phyloP scores from a whole-genome alignment of 768 basidiomycete genomes.

The Galerina sulciceps region DNA sequence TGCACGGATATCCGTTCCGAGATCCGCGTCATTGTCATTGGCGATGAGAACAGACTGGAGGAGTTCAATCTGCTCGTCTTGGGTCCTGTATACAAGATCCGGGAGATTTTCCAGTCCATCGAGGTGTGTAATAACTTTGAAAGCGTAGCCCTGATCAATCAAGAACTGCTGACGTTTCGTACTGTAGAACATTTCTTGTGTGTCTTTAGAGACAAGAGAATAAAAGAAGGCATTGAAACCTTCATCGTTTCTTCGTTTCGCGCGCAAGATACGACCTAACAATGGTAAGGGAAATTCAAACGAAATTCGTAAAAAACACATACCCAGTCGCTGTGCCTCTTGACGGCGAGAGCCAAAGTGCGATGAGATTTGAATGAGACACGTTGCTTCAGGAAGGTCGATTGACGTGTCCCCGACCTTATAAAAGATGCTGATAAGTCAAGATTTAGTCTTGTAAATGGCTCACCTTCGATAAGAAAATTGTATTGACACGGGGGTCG shows the following conservation, averaged over 20 bases:
- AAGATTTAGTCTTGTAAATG: neutral
- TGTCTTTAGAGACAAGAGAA: conserved; percentile 98
- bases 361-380: conserved; percentile 98
- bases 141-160: conserved; percentile 98
- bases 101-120: conserved; percentile 88
- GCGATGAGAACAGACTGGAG: conserved; percentile 91
- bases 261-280: conserved; percentile 91
- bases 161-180: conserved; percentile 98
- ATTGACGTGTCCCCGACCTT: conserved; percentile 98
- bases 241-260: conserved; percentile 97
- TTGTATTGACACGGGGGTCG: conserved; percentile 94
- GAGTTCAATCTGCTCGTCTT: conserved; percentile 94
- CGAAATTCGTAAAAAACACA: conserved; percentile 16
- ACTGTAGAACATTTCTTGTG: conserved; percentile 99
- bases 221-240: conserved; percentile 99
- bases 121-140: conserved; percentile 98
- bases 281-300: conserved; percentile 5
- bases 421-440: neutral
- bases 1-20: conserved; percentile 83
- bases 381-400: conserved; percentile 98
- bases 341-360: conserved; percentile 98
- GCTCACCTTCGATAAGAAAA: conserved; percentile 93
- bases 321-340: conserved; percentile 95
- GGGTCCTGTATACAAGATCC: conserved; percentile 89
- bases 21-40: conserved; percentile 88